These are phyloP conservation scores for Canavalia ensiformis DNA, from an alignment of 306 rosid genomes.

Conservation along the genomic window DNA sequence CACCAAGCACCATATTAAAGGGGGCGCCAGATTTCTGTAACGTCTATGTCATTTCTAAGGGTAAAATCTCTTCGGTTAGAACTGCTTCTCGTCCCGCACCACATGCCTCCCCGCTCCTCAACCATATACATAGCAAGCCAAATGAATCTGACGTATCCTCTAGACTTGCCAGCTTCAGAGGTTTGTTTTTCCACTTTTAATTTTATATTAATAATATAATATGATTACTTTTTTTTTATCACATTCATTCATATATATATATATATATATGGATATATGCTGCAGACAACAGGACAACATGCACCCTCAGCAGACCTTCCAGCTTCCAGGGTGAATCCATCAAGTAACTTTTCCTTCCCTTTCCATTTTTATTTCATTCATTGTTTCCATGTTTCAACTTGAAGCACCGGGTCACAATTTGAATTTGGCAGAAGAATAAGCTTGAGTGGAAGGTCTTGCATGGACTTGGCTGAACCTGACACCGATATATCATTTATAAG, in stretches of 20 bases:
- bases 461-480: constrained; percentile 71
- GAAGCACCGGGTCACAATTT: neutral
- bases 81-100: constrained; percentile 72
- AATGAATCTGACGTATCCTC: constrained; percentile 51
- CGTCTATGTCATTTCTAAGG: constrained; percentile 79
- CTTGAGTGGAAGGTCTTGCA: constrained; percentile 53
- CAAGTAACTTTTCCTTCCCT: constrained; percentile 52
- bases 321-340: constrained; percentile 58
- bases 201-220: too few species aligned
- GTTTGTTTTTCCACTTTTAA: constrained; percentile 50
- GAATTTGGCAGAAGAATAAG: constrained; percentile 51
- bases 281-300: constrained; percentile 58
- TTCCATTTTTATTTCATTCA: too few species aligned
- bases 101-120: constrained; percentile 72
- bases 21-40: constrained; percentile 89
- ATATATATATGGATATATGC: neutral
- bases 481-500: constrained; percentile 86
- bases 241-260: too few species aligned
- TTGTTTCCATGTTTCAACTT: too few species aligned
- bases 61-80: constrained; percentile 71
- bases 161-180: constrained; percentile 56
- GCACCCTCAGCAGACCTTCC: constrained; percentile 59
- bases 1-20: constrained; percentile 67
- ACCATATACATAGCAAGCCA: constrained; percentile 49
- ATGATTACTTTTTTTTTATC: too few species aligned